These are phyloP conservation scores for Neophaeococcomyces mojaviensis DNA, from an alignment of 2,329 filamentous ascomycete genomes.

Conservation along the genomic window DNA sequence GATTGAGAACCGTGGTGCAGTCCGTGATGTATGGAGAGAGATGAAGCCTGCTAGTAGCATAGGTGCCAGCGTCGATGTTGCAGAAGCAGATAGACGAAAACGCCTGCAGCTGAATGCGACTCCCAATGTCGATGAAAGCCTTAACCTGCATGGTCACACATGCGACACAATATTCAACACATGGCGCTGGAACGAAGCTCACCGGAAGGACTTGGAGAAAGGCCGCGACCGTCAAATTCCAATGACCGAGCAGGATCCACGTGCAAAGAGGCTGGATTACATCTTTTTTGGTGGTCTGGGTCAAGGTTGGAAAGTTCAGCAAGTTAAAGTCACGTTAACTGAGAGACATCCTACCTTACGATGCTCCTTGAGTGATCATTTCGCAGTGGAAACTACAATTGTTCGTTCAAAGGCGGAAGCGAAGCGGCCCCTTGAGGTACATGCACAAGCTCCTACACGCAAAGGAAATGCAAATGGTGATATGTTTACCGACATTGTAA, in stretches of 20 bases:
- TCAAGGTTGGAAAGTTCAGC: conserved; percentile 59
- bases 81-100: conserved; percentile 58
- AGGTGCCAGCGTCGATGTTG: conserved; percentile 60
- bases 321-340: conserved; percentile 68
- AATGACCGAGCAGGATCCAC: conserved; percentile 59
- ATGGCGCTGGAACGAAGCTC: conserved; percentile 75
- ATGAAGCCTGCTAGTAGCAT: conserved; percentile 77
- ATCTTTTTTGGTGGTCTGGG: conserved; percentile 58
- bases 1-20: conserved; percentile 68
- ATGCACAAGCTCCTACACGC: background rate
- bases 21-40: conserved; percentile 77
- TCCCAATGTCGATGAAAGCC: conserved; percentile 70
- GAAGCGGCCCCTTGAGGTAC: conserved; percentile 2
- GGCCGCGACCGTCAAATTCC: conserved; percentile 59
- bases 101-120: conserved; percentile 37
- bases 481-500: conserved; percentile 9
- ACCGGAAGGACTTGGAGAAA: conserved; percentile 60
- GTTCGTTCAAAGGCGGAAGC: conserved; percentile 33
- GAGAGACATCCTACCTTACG: conserved; percentile 70
- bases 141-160: conserved; percentile 74
- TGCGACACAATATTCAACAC: conserved; percentile 84
- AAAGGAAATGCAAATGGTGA: background rate
- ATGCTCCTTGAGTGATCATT: conserved; percentile 91
- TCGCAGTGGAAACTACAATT: conserved; percentile 78
- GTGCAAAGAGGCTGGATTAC: conserved; percentile 87